These are phyloP conservation scores for Serendipita indica DNA, from an alignment of 768 basidiomycete species.

Conservation along the genomic window DNA sequence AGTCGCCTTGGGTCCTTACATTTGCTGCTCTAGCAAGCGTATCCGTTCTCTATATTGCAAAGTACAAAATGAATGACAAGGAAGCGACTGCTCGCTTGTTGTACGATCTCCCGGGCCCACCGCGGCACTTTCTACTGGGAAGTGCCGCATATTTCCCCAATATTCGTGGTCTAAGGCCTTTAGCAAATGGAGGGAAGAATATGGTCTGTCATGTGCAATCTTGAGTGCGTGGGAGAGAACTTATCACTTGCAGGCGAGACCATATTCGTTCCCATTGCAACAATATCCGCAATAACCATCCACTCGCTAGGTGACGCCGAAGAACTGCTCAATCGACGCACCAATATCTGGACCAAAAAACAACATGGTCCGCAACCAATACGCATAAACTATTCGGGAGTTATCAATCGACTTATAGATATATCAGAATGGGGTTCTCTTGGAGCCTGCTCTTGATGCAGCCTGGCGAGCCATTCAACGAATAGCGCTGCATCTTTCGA, in stretches of 20 bases:
- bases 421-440: not conserved
- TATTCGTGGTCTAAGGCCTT: not conserved
- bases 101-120: not conserved
- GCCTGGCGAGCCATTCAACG: not conserved
- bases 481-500: slow-evolving; percentile 1
- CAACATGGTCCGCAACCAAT: not conserved
- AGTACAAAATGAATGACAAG: too few species aligned
- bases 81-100: too few species aligned
- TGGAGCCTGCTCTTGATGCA: not conserved
- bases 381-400: too few species aligned
- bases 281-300: not conserved
- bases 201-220: not conserved
- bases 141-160: not conserved
- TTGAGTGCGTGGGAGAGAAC: too few species aligned
- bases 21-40: too few species aligned
- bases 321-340: not conserved
- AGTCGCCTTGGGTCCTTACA: too few species aligned
- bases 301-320: not conserved
- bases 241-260: not conserved
- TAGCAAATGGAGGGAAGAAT: not conserved
- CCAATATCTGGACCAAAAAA: not conserved
- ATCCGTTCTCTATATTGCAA: too few species aligned
- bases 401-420: not conserved
- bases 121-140: not conserved
- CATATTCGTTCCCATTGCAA: not conserved